phyloP scores from a whole-genome alignment of 176 grass and related monocot species.

The Oryza punctata region DNA sequence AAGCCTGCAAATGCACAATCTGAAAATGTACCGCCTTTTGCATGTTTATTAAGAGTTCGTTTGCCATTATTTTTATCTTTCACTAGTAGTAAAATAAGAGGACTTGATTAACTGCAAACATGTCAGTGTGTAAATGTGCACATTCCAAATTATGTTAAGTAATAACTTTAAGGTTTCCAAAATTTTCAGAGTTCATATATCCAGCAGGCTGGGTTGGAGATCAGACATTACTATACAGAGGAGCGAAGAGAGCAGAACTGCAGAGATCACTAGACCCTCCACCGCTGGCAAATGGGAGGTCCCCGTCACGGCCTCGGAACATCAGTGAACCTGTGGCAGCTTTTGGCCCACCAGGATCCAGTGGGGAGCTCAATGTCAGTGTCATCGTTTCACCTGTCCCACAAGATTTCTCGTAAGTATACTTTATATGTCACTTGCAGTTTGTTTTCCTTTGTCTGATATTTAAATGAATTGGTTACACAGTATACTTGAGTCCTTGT shows the following conservation, averaged over 20 bases:
- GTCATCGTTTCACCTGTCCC: slow-evolving; percentile 80
- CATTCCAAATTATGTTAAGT: not conserved
- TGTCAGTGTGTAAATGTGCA: not conserved
- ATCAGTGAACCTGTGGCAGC: slow-evolving; percentile 74
- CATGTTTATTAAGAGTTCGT: not conserved
- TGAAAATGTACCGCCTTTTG: not conserved
- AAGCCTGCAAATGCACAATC: not conserved
- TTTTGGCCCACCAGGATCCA: slow-evolving; percentile 87
- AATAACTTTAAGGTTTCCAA: not conserved
- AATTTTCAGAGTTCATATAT: slow-evolving; percentile 81
- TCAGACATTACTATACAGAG: slow-evolving; percentile 75
- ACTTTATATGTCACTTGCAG: not conserved
- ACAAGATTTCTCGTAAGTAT: slow-evolving; percentile 71
- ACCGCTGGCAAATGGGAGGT: slow-evolving; percentile 38
- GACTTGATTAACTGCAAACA: not conserved
- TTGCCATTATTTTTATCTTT: not conserved
- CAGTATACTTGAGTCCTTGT: not conserved
- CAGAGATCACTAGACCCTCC: slow-evolving; percentile 76
- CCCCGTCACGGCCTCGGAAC: slow-evolving; percentile 17
- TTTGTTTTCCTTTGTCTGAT: not conserved
- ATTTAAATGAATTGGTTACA: not conserved
- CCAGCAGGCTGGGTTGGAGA: slow-evolving; percentile 94
- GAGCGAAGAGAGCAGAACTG: slow-evolving; percentile 62
- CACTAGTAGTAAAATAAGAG: not conserved
- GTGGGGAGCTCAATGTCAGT: slow-evolving; percentile 86